Evolutionary conservation across 169 alveolate genomes (phyloP).

Genomic region (Plasmodium cynomolgi): DNA sequence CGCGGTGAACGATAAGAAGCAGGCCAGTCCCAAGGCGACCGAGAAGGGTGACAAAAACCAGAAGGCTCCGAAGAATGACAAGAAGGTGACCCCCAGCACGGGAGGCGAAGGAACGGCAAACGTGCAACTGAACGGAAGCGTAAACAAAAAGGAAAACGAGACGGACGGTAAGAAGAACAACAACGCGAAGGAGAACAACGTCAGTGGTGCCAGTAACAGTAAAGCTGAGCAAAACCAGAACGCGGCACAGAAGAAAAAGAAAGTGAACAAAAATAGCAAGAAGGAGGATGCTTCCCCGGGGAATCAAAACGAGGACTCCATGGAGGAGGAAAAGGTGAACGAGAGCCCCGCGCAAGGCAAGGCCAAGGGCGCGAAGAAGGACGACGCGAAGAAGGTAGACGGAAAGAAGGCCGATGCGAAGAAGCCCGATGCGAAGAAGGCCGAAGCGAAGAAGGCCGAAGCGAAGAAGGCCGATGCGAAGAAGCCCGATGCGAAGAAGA

Average conservation of each 20-base stretch:
- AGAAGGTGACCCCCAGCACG: neutral
- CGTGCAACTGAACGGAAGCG: constrained; percentile 26
- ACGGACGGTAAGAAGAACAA: constrained; percentile 16
- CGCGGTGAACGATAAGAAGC: constrained; percentile 11
- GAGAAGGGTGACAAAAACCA: constrained; percentile 6
- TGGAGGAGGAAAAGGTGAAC: neutral
- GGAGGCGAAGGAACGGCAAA: constrained; percentile 4
- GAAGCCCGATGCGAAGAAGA: neutral
- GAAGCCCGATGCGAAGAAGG: neutral
- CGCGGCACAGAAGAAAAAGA: constrained; percentile 8
- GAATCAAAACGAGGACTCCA: neutral
- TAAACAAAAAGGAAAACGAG: constrained; percentile 18
- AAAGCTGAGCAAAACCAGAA: neutral
- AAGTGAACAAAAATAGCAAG: constrained; percentile 13
- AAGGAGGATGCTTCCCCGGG: neutral
- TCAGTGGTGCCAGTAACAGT: neutral
- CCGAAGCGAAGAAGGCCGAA: neutral
- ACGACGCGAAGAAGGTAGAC: neutral
- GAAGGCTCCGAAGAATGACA: neutral
- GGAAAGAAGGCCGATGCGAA: neutral
- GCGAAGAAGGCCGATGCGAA: neutral
- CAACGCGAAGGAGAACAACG: constrained; percentile 13
- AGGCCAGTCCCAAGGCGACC: constrained; percentile 7
- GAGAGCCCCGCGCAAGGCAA: neutral
- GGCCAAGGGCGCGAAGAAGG: constrained; percentile 6